A percentile compares a stretch with the other conserved stretches of the same genome.
These are phyloP conservation scores for Cadophora malorum DNA, from an alignment of 2,329 filamentous ascomycete species.

Conservation along the genomic window DNA sequence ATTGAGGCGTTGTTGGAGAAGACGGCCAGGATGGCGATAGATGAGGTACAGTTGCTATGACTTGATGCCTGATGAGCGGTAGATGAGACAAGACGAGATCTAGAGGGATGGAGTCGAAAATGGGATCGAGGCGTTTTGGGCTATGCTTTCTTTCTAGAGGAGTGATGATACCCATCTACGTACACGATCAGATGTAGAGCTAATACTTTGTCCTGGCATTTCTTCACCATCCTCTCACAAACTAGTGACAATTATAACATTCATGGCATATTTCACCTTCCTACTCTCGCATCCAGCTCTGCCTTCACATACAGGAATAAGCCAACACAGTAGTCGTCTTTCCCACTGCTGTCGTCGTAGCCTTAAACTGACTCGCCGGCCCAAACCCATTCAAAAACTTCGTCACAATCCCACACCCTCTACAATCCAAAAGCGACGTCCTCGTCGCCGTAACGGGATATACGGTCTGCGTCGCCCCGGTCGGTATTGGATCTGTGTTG, in stretches of 20 bases:
- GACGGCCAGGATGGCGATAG: background rate
- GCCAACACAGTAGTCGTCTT: background rate
- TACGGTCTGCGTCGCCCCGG: background rate
- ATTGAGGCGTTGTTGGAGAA: slow-evolving; percentile 56
- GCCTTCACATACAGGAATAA: slow-evolving; percentile 8
- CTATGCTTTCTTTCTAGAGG: slow-evolving; percentile 4
- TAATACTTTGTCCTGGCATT: background rate
- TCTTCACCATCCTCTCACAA: background rate
- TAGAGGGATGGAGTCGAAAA: background rate
- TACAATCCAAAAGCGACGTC: slow-evolving; percentile 4
- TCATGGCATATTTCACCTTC: background rate
- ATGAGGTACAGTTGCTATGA: background rate
- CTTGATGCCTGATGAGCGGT: background rate
- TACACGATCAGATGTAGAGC: slow-evolving; percentile 14
- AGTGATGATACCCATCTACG: slow-evolving; percentile 12
- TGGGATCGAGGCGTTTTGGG: background rate
- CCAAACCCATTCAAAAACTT: slow-evolving; percentile 14
- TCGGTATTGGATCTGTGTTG: slow-evolving; percentile 1
- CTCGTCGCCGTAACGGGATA: background rate
- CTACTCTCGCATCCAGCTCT: background rate
- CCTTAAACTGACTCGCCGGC: slow-evolving; percentile 5
- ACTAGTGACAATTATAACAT: background rate
- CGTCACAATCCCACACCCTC: slow-evolving; percentile 10
- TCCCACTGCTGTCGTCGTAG: background rate
- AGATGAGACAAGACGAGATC: background rate